Base-by-base conservation (phyloP, 768 basidiomycete genomes). In the Termitomyces sp. region DNA sequence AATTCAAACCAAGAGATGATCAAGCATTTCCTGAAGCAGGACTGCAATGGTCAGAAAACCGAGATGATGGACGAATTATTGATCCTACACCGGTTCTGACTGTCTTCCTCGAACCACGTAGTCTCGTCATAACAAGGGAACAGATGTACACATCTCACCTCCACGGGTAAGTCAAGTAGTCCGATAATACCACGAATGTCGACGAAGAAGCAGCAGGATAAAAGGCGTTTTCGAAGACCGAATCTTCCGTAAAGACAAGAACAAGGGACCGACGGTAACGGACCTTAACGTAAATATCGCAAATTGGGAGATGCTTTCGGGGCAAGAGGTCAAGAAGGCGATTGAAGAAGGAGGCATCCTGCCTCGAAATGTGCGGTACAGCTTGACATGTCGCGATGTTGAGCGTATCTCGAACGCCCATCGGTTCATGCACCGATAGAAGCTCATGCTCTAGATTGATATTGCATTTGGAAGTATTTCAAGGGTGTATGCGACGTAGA, bases 361-460 rank as follows among this genome's bases (percentile, higher is more conserved):
- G 54, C 64, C 66, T 58, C 77, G 94, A 57, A 71, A 72, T 17
- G 77, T 77, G 38, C 73, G 94, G 65, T 83, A 89, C 51, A 96
- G 92, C 70, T 68, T 96, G 64, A 96, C 94, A 1, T 96, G 90
- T 66, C 78, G 93, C 51, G 88, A 89, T 64, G 88, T 94, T 2
- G 79, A 77, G 53, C 87, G 81, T 63, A 85, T 91, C 46, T 71
- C 71, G 9, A 69, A 66, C 22, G 65, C 62, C 40, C 66, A 65
- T 53, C 61, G 63, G 3, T 63, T 69, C 55, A 56, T 63, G 47
- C 62, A 64, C 59, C 61, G 59, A 58, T 71, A 58, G 62, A 55
- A 55, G 46, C 11, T 24, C 17, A 22, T 45, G 22, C n/a, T 32
- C 21, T 32, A n/a, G 2, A 32, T 21, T 21, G 11, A 30, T 9